Percentiles rank a stretch among this genome's conserved stretches.
Conservation (phyloP, 768 basidiomycete species). For the Tylopilus intermedius region DNA sequence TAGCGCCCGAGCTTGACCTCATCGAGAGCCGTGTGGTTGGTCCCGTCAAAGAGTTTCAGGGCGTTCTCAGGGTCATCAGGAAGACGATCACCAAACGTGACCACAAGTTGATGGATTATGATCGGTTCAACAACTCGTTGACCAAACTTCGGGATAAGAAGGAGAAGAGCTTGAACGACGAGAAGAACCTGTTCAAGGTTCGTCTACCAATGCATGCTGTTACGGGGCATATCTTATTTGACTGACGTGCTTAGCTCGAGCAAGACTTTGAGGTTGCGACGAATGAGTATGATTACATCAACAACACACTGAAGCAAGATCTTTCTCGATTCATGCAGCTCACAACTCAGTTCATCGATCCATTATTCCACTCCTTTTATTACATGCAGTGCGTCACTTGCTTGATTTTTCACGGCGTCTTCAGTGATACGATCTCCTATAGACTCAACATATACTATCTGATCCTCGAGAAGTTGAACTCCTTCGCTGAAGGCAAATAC, state of each 20-base stretch:
- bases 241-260: constrained; percentile 55
- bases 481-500: constrained; percentile 78
- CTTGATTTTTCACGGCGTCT: background rate
- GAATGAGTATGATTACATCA: constrained; percentile 92
- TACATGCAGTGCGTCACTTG: constrained; percentile 87
- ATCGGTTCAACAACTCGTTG: constrained; percentile 92
- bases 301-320: constrained; percentile 84
- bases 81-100: constrained; percentile 96
- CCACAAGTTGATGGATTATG: constrained; percentile 95
- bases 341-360: constrained; percentile 86
- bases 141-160: constrained; percentile 97
- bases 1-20: constrained; percentile 89
- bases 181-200: constrained; percentile 96
- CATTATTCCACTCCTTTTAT: constrained; percentile 97
- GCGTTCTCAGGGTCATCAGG: constrained; percentile 79
- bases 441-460: constrained; percentile 94
- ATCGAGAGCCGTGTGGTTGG: constrained; percentile 82
- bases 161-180: constrained; percentile 91
- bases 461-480: constrained; percentile 88
- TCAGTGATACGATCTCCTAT: background rate
- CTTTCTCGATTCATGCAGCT: constrained; percentile 90
- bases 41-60: constrained; percentile 86
- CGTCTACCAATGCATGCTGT: constrained; percentile 9
- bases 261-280: constrained; percentile 94
- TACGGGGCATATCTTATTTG: background rate